Percentiles rank a stretch among this genome's conserved stretches.
These are phyloP conservation scores for Smallanthus sonchifolius DNA, from an alignment of 129 eudicot species.

Conservation along the genomic window DNA sequence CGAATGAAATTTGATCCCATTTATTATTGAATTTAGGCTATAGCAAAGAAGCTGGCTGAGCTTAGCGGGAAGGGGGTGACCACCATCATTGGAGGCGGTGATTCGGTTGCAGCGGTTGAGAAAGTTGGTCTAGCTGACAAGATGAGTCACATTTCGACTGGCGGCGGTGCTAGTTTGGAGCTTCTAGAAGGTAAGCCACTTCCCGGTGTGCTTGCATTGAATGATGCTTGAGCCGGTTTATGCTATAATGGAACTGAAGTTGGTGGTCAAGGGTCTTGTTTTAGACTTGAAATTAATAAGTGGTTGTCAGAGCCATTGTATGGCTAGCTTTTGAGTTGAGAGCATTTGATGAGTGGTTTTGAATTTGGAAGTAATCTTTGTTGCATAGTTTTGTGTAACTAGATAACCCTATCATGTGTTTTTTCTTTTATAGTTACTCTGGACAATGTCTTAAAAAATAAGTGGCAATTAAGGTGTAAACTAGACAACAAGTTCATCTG, in stretches of 20 bases:
- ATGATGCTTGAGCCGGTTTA: slow-evolving; percentile 54
- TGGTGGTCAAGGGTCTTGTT: background rate
- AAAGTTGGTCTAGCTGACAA: slow-evolving; percentile 89
- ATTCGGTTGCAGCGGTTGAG: slow-evolving; percentile 91
- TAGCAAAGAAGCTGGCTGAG: slow-evolving; percentile 77
- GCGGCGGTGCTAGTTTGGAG: slow-evolving; percentile 98
- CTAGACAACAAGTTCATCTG: no score
- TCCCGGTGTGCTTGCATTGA: slow-evolving; percentile 88
- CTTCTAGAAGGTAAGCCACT: slow-evolving; percentile 86
- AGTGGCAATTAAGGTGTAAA: background rate
- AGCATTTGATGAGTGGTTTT: slow-evolving; percentile 16
- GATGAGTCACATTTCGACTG: slow-evolving; percentile 97
- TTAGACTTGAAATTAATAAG: slow-evolving; percentile 17
- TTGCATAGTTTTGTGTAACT: slow-evolving; percentile 20
- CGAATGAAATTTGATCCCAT: background rate
- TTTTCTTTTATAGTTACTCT: background rate
- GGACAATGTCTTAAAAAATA: background rate
- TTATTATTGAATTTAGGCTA: slow-evolving; percentile 39
- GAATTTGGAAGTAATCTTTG: slow-evolving; percentile 17
- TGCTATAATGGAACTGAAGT: background rate
- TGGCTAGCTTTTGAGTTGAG: slow-evolving; percentile 22
- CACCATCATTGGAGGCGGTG: slow-evolving; percentile 92
- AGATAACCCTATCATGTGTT: background rate
- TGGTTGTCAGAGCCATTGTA: background rate
- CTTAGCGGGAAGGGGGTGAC: slow-evolving; percentile 81